These are phyloP conservation scores for Kwoniella europaea DNA, from an alignment of 768 basidiomycete species.

Conservation along the genomic window DNA sequence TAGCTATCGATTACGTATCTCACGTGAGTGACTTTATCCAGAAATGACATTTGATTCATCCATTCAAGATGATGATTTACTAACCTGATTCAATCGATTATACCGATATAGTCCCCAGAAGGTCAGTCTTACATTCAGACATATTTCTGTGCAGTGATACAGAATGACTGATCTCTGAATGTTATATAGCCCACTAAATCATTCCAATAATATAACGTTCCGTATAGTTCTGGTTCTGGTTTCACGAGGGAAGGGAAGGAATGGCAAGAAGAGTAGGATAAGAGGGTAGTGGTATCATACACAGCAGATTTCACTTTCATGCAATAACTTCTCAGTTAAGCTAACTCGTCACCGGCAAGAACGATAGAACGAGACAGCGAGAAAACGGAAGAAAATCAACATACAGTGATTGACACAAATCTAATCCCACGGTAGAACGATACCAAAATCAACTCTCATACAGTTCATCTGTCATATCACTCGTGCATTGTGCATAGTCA, in stretches of 20 bases:
- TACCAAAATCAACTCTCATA: too few species aligned
- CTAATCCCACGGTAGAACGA: too few species aligned
- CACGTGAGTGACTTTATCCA: constrained; percentile 59
- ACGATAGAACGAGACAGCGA: too few species aligned
- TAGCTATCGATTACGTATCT: constrained; percentile 92
- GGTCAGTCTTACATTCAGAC: constrained; percentile 61
- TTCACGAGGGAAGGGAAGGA: too few species aligned
- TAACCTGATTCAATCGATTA: not conserved
- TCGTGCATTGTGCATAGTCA: too few species aligned
- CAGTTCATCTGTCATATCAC: too few species aligned
- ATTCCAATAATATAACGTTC: not conserved
- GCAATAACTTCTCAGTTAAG: constrained; percentile 1
- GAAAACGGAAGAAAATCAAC: too few species aligned
- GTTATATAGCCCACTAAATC: constrained; percentile 2
- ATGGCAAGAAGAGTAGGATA: too few species aligned
- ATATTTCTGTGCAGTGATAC: constrained; percentile 19
- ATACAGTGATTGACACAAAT: too few species aligned
- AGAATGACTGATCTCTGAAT: constrained; percentile 6
- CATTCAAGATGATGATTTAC: not conserved
- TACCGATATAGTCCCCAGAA: constrained; percentile 69
- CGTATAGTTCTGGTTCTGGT: not conserved
- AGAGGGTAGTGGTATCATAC: too few species aligned
- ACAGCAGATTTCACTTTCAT: not conserved
- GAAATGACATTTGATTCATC: not conserved
- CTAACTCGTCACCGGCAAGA: not conserved